Evolutionary conservation across 306 rosid genomes (phyloP).

Genomic region (Delonix regia): DNA sequence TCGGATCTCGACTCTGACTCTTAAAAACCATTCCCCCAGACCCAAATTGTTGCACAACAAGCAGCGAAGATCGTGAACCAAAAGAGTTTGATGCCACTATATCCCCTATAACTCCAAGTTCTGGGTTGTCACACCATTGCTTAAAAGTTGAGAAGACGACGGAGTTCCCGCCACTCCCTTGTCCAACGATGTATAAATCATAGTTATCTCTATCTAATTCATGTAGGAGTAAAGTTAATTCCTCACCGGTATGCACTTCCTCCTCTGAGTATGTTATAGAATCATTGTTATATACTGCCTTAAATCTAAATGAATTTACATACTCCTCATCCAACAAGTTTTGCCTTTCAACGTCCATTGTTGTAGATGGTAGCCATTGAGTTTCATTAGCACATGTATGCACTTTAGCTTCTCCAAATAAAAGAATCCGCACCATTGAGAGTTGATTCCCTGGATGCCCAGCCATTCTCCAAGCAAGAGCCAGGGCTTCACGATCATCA

Average conservation of each 20-base stretch:
- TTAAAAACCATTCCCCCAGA: neutral
- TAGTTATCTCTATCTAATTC: neutral
- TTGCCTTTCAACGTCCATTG: neutral
- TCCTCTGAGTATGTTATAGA: neutral
- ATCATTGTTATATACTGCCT: neutral
- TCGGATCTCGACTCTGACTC: neutral
- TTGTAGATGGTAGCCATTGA: neutral
- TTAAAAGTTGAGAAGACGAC: neutral
- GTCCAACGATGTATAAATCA: neutral
- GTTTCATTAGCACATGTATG: neutral
- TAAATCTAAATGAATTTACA: neutral
- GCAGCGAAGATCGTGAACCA: neutral
- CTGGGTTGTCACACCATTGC: neutral
- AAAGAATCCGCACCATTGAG: neutral
- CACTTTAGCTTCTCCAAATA: neutral
- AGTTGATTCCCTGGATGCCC: neutral
- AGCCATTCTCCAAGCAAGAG: neutral
- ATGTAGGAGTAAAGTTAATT: neutral
- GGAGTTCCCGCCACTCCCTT: neutral
- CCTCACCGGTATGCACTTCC: neutral
- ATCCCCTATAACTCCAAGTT: neutral
- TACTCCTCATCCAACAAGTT: neutral
- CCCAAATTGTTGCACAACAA: neutral
- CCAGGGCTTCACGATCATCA: neutral
- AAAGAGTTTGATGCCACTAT: neutral